These are phyloP conservation scores for Hamamelis virginiana DNA, from an alignment of 164 flowering plant genomes.

Conservation along the genomic window DNA sequence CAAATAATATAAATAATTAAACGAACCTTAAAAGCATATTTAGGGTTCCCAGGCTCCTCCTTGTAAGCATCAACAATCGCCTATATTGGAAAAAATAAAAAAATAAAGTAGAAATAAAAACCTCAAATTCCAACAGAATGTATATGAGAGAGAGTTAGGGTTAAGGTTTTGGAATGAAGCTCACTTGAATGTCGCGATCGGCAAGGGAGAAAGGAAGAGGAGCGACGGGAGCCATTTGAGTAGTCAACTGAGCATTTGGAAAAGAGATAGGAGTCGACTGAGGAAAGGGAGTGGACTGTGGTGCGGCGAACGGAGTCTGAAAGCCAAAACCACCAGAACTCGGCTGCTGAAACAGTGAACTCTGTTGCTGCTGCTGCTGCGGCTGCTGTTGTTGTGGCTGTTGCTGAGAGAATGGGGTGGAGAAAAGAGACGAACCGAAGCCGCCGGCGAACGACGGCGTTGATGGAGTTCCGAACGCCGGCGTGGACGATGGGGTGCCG, in stretches of 20 bases:
- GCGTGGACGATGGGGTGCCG: constrained; percentile 21
- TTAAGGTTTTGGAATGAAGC: constrained; percentile 10
- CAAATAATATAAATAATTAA: neutral
- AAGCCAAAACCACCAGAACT: constrained; percentile 46
- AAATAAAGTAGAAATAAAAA: neutral
- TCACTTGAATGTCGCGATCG: constrained; percentile 94
- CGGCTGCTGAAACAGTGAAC: constrained; percentile 47
- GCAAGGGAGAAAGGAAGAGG: constrained; percentile 92
- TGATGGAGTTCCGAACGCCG: constrained; percentile 32
- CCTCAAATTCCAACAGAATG: neutral
- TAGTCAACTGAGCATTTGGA: constrained; percentile 62
- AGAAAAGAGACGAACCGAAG: constrained; percentile 67
- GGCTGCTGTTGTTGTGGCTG: constrained; percentile 23
- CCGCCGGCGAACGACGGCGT: constrained; percentile 47
- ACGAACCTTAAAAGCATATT: constrained; percentile 88
- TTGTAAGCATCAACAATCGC: constrained; percentile 93
- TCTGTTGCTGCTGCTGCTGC: constrained; percentile 39
- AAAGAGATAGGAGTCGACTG: constrained; percentile 18
- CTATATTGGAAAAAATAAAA: constrained; percentile 28
- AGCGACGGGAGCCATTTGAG: constrained; percentile 98
- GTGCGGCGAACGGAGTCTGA: constrained; percentile 40
- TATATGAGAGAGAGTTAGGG: neutral
- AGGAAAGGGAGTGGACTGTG: constrained; percentile 34
- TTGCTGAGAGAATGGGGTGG: constrained; percentile 62
- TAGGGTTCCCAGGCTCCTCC: constrained; percentile 82